Base-by-base conservation (phyloP, 805 yeast genomes). In the Candida hispaniensis region DNA sequence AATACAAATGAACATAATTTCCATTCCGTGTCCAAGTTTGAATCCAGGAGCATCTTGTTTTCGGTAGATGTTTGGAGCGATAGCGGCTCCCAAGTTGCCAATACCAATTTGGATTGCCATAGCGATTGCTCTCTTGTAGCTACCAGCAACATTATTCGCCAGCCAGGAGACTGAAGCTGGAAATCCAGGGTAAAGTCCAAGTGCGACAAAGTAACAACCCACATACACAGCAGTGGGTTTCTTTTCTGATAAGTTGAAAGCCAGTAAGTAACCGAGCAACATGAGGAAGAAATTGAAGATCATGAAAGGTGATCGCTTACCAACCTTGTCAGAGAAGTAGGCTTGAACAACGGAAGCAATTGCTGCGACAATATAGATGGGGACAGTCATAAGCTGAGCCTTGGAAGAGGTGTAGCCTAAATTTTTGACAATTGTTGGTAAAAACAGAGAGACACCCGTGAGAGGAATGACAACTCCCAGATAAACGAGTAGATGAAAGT, bases 31-130 rank as follows among this genome's bases (percentile, higher is more conserved):
- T 16, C 78, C 79, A 21, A 68, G 67, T 23, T 46, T 59, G 49
- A 65, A 73, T 10, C 58, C 54, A 17, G 79, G 79, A 13, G 75
- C 60, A 42, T 73, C 76, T 22, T 52, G 46, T 19, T 66, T 48
- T 39, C 73, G 60, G 54, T 70, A 73, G 17, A 71, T 56, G 44
- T 61, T 72, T 3, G 75, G 49, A 17, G 76, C 56, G 39, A 72
- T 62, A 43, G 73, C 72, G 44, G 77, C 79, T 33, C 77, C 78
- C 45, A 72, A 67, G 52, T 73, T 73, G 39, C 79, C 79, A 47
- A 73, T 67, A 2, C 78, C 77, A 47, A 73, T 65, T 41, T 70
- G 70, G 55, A 67, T 60, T 4, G 71, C 71, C 24, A 71, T 60
- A 11, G 69, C 71, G 14, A 65, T 65, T 14, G 66, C 61, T 42